A percentile compares a stretch with the other conserved stretches of the same genome.
phyloP scores from a whole-genome alignment of 1,284 basidiomycete genomes.

The Trichosporon coremiiforme region DNA sequence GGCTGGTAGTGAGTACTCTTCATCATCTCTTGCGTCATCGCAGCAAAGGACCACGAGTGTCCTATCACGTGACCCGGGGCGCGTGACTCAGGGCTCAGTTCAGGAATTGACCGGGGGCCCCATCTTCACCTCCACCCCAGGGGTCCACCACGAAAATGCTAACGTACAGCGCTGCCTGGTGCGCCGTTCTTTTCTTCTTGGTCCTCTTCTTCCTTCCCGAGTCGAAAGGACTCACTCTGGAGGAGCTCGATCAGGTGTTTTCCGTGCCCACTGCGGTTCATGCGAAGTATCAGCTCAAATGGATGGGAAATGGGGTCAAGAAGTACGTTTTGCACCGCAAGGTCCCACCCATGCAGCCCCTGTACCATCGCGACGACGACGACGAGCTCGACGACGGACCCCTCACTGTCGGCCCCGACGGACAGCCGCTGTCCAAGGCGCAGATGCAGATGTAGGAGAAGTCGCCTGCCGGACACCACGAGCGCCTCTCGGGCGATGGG shows the following conservation, averaged over 20 bases:
- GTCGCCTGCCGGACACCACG: slow-evolving; percentile 2
- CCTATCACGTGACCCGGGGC: too few relatives aligned
- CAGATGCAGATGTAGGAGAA: slow-evolving; percentile 1
- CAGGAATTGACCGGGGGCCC: neutral
- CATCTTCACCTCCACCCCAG: neutral
- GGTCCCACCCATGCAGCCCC: neutral
- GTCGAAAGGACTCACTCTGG: slow-evolving; percentile 76
- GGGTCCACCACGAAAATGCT: neutral
- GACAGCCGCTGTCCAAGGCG: neutral
- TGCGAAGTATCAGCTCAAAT: slow-evolving; percentile 61
- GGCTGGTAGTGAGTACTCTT: slow-evolving; percentile 58
- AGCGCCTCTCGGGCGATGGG: neutral
- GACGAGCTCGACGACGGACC: slow-evolving; percentile 8
- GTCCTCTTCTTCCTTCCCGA: slow-evolving; percentile 62
- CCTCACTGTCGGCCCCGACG: slow-evolving; percentile 4
- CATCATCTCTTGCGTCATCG: too few relatives aligned
- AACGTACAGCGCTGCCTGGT: slow-evolving; percentile 22
- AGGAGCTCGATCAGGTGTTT: slow-evolving; percentile 63
- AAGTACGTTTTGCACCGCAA: slow-evolving; percentile 17
- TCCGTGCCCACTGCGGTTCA: slow-evolving; percentile 62
- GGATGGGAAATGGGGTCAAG: neutral
- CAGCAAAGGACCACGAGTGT: too few relatives aligned
- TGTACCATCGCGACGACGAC: slow-evolving; percentile 9
- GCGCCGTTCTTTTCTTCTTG: slow-evolving; percentile 44
- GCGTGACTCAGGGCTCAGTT: too few relatives aligned